Percentiles rank a stretch among this genome's conserved stretches.
phyloP scores from a whole-genome alignment of 768 basidiomycete species.

The Terana coerulea region DNA sequence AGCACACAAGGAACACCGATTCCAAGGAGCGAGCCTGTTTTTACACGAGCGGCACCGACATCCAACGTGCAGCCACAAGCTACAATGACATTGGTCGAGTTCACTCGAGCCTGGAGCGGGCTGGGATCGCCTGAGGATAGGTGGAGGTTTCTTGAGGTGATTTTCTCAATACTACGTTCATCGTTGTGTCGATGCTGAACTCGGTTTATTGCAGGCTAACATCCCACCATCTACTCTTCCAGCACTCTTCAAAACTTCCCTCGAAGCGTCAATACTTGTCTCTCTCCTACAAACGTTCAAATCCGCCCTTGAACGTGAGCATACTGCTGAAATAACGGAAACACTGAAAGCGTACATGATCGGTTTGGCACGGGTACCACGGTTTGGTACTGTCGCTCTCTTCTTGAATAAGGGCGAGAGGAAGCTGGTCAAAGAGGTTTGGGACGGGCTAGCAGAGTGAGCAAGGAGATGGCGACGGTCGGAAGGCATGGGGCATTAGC shows the following conservation, averaged over 20 bases:
- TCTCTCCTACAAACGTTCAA: slow-evolving; percentile 54
- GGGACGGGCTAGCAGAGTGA: slow-evolving; percentile 32
- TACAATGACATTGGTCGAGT: slow-evolving; percentile 54
- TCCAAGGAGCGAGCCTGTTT: slow-evolving; percentile 10
- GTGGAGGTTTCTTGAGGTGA: slow-evolving; percentile 59
- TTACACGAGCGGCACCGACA: slow-evolving; percentile 11
- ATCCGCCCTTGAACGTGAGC: slow-evolving; percentile 21
- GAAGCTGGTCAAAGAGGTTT: slow-evolving; percentile 42
- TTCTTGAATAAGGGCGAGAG: slow-evolving; percentile 62
- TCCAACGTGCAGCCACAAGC: slow-evolving; percentile 21
- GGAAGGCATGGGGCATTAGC: slow-evolving; percentile 4
- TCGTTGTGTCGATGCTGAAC: not conserved
- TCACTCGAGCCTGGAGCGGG: slow-evolving; percentile 56
- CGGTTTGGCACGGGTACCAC: slow-evolving; percentile 48
- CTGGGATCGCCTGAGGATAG: slow-evolving; percentile 37
- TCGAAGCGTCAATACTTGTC: slow-evolving; percentile 61
- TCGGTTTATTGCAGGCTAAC: slow-evolving; percentile 32
- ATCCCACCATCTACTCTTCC: slow-evolving; percentile 56
- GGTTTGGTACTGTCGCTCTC: slow-evolving; percentile 60
- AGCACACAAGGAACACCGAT: not conserved
- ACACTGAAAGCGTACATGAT: slow-evolving; percentile 46
- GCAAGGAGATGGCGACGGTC: slow-evolving; percentile 13
- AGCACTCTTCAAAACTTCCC: slow-evolving; percentile 59
- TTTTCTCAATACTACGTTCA: slow-evolving; percentile 20
- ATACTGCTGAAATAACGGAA: slow-evolving; percentile 17